phyloP scores from a whole-genome alignment of 768 basidiomycete species.

The Xanthoconium stramineum region DNA sequence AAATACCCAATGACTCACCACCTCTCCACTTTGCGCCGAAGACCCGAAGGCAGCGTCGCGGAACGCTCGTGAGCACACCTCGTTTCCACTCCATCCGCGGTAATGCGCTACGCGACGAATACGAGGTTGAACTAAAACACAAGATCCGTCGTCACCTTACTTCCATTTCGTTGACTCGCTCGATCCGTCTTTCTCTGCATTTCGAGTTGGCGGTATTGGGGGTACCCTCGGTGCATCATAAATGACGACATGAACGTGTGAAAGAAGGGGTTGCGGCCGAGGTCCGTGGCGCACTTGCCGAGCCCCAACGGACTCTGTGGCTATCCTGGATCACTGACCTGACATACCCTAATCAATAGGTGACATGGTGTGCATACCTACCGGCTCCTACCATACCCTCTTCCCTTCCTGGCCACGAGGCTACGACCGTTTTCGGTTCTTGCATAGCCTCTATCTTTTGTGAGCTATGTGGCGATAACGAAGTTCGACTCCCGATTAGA shows the following conservation, averaged over 20 bases:
- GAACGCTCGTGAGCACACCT: slow-evolving; percentile 13
- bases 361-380: not conserved
- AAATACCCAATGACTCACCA: slow-evolving; percentile 1
- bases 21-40: not conserved
- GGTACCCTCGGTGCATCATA: not conserved
- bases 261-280: not conserved
- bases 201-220: not conserved
- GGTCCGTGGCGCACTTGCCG: not conserved
- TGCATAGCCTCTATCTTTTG: slow-evolving; percentile 4
- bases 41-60: slow-evolving; percentile 21
- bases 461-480: not conserved
- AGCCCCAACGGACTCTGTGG: not conserved
- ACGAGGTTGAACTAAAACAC: slow-evolving; percentile 4
- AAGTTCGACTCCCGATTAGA: slow-evolving; percentile 1
- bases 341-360: not conserved
- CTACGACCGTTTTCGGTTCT: not conserved
- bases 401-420: not conserved
- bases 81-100: slow-evolving; percentile 11
- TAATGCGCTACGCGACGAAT: slow-evolving; percentile 5
- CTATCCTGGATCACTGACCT: not conserved
- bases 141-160: not conserved
- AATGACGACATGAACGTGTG: slow-evolving; percentile 16
- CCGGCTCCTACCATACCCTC: not conserved
- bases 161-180: slow-evolving; percentile 5
- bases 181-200: not conserved